Evolutionary conservation across 345 rosid genomes (phyloP), one percentile per base, ranked within the genome.

Genomic region (Corchorus olitorius): DNA sequence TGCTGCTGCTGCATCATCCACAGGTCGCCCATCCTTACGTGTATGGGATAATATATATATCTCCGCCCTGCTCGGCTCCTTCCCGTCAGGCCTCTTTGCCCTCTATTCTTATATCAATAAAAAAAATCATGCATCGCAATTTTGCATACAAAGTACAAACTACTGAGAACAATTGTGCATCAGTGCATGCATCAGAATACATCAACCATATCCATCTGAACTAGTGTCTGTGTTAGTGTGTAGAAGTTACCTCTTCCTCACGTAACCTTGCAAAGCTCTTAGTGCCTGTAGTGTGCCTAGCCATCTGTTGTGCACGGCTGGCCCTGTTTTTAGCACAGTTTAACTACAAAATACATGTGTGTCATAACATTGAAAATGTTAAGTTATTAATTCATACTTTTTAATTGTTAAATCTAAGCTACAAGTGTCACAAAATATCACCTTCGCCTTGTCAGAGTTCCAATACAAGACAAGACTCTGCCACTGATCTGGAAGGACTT

Each of bases 401-500:
- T 27, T 27, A 27, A 27, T 27, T 27, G 27, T 27, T 27, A 27
- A 27, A 27, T 27, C 27, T 27, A 27, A 27, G 14, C 14, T 27
- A 20, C 11, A 63, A 5, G 2, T 63, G 33, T 15, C 67, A 34
- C 59, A 22, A 6, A 63, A 17, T 45, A 22, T 64, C 78, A 79
- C 82, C 78, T 79, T 81, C 33, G 37, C 75, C 59, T 62, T 77
- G 34, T 79, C 81, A 34, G 78, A 66, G 81, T 76, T 83, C 83
- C 85, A 83, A 70, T 60, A 61, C 16, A 73, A 59, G 19, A 83
- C 15, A 37, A 83, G 83, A 41, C 52, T n/a, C 6, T 58, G 78
- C 85, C 82, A 83, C 70, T 83, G 85, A 19, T 79, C 83, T 15
- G 82, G 83, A 76, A 79, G 27, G 49, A 83, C 59, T 68, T 81